These are phyloP conservation scores for Botrytis fabae DNA, from an alignment of 2,329 filamentous ascomycete genomes.

Conservation along the genomic window DNA sequence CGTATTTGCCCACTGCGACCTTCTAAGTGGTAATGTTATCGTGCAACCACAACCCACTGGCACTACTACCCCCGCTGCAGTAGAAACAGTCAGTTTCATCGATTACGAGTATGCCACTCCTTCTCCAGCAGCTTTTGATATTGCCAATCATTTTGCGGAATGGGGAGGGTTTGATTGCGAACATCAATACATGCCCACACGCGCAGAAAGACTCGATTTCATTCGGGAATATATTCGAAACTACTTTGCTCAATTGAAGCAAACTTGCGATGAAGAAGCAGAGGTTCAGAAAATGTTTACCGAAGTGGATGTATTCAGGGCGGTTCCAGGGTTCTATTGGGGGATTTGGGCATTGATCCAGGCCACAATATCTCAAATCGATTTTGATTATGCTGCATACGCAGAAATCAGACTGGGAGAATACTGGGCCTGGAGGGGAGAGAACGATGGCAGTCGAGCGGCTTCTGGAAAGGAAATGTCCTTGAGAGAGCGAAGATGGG, in stretches of 20 bases:
- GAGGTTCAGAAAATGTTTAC: conserved; percentile 69
- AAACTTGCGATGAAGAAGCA: conserved; percentile 51
- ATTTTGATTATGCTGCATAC: conserved; percentile 94
- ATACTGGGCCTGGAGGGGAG: conserved; percentile 89
- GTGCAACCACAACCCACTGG: conserved; percentile 57
- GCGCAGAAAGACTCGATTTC: conserved; percentile 74
- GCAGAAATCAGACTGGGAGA: conserved; percentile 83
- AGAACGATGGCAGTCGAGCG: conserved; percentile 63
- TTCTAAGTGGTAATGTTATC: conserved; percentile 96
- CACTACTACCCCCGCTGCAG: conserved; percentile 40
- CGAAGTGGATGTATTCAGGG: conserved; percentile 85
- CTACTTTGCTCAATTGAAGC: conserved; percentile 60
- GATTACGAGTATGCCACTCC: conserved; percentile 98
- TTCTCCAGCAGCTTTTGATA: conserved; percentile 91
- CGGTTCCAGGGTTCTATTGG: conserved; percentile 86
- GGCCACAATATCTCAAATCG: conserved; percentile 88
- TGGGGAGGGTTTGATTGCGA: conserved; percentile 98
- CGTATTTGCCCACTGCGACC: conserved; percentile 92
- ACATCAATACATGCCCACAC: conserved; percentile 77
- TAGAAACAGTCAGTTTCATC: conserved; percentile 75
- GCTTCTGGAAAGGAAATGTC: conserved; percentile 60
- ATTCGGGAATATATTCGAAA: conserved; percentile 77
- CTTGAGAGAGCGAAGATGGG: conserved; percentile 78
- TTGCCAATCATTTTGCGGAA: conserved; percentile 97
- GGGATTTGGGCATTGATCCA: conserved; percentile 97